Conservation (phyloP, 228 moss, liverwort and hornwort species). For the Sphagnum fallax region DNA sequence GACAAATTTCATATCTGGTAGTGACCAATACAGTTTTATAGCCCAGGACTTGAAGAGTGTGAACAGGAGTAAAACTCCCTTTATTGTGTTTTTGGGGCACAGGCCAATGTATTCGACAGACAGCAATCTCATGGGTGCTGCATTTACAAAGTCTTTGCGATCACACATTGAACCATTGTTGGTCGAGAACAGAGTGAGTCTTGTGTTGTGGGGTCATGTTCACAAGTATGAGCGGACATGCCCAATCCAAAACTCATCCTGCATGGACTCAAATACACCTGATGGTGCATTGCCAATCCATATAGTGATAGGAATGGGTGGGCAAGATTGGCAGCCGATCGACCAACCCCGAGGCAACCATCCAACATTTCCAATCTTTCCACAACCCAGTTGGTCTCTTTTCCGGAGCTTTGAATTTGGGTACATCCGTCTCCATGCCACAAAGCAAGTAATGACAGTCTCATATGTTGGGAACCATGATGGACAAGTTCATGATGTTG, state of each 20-base stretch:
- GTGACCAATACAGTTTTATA: conserved; percentile 67
- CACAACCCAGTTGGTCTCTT: conserved; percentile 72
- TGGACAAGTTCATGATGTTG: conserved; percentile 68
- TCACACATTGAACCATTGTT: conserved; percentile 73
- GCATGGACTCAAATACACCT: conserved; percentile 14
- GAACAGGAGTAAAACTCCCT: conserved; percentile 64
- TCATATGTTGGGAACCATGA: conserved; percentile 79
- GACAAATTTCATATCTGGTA: conserved; percentile 60
- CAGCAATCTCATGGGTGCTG: conserved; percentile 9
- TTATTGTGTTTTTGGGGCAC: conserved; percentile 78
- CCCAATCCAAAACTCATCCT: conserved; percentile 48
- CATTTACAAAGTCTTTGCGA: conserved; percentile 35
- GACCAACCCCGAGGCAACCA: conserved; percentile 54
- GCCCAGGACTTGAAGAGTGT: conserved; percentile 38
- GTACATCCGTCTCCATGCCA: conserved; percentile 64
- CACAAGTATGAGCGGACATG: conserved; percentile 97
- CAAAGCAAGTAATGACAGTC: conserved; percentile 47
- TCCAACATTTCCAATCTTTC: conserved; percentile 56
- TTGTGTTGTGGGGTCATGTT: conserved; percentile 88
- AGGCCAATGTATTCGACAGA: conserved; percentile 84
- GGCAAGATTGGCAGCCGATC: conserved; percentile 84
- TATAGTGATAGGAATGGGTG: conserved; percentile 90
- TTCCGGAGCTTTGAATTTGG: conserved; percentile 70
- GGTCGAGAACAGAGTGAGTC: conserved; percentile 51
- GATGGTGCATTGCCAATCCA: conserved; percentile 52